Conservation (phyloP, 2,329 filamentous ascomycete genomes). For the Westerdykella aurantiaca region DNA sequence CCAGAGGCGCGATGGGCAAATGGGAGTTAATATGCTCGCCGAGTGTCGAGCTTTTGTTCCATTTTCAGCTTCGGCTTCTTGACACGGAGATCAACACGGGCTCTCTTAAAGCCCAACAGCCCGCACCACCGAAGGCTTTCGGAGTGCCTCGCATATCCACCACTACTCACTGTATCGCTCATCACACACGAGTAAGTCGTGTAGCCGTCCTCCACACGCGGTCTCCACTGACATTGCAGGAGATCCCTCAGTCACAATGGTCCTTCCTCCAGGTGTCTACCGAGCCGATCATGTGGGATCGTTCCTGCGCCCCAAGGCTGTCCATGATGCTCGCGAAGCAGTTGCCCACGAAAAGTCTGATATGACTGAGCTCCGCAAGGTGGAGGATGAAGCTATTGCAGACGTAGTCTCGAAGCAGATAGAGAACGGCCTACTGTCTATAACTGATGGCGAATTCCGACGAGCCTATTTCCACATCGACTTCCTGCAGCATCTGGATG, state of each 20-base stretch:
- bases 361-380: slow-evolving; percentile 42
- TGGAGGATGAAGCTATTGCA: slow-evolving; percentile 49
- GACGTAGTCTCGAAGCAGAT: slow-evolving; percentile 47
- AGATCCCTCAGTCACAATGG: slow-evolving; percentile 28
- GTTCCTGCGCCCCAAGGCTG: slow-evolving; percentile 47
- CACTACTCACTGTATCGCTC: not conserved
- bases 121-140: not conserved
- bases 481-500: slow-evolving; percentile 51
- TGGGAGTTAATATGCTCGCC: not conserved
- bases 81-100: not conserved
- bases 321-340: slow-evolving; percentile 48
- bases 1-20: not conserved
- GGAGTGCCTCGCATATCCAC: not conserved
- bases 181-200: not conserved
- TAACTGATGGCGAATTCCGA: slow-evolving; percentile 55
- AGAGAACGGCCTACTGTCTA: slow-evolving; percentile 44
- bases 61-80: not conserved
- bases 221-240: not conserved
- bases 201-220: not conserved
- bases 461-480: slow-evolving; percentile 56
- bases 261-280: slow-evolving; percentile 37
- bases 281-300: slow-evolving; percentile 53
- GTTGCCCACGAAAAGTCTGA: slow-evolving; percentile 42
- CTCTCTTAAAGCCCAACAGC: not conserved
- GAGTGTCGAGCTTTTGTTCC: not conserved